Evolutionary conservation across 192 early-diverging fungal genomes (phyloP), one percentile per base, ranked within the genome.

Genomic region (Lunasporangiospora selenospora): DNA sequence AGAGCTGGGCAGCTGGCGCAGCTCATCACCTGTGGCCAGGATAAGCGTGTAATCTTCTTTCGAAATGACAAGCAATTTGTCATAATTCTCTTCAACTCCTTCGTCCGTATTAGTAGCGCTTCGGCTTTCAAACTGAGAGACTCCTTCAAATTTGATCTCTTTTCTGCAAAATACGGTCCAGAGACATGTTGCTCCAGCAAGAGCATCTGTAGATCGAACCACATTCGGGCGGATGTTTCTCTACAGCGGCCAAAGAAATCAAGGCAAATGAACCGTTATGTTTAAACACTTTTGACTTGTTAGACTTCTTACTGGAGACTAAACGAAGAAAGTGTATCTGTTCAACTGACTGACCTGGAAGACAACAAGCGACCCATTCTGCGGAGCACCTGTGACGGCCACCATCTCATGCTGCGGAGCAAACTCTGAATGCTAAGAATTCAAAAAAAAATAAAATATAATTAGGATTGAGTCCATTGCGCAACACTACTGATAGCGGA

Each of bases 21-120:
- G 69, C 47, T 96, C 94, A 29, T 94, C 89, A 46, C 93, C 93
- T 2, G 90, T 87, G 23, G 80, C 75, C 50, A 99, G 78, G 18
- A 96, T 89, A 70, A 87, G 73, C 24, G 92, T 94, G 29, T 58
- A 62, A 4, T 62, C 62, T 29, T 83, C 81, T 39, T 82, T 88
- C 27, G 87, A 90, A 33, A 92, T 84, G 51, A 93, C 73, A 53
- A 93, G 38, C 18, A 83, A 66, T 38, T 81, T 82, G 38, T 86
- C 87, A 53, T 77, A 81, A 24, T 58, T 51, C 8, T 81, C 73
- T 11, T 62, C 62, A 6, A 67, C 38, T n/a, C 65, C 67, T 12
- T 48, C 51, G 15, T 45, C 42, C 12, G 40, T 21, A 23, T 43
- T 47, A 26, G 58, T 48, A 11, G 53, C 54, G 13, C 33, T 52